phyloP scores from a whole-genome alignment of 345 rosid species.

The Melaleuca quinquenervia region DNA sequence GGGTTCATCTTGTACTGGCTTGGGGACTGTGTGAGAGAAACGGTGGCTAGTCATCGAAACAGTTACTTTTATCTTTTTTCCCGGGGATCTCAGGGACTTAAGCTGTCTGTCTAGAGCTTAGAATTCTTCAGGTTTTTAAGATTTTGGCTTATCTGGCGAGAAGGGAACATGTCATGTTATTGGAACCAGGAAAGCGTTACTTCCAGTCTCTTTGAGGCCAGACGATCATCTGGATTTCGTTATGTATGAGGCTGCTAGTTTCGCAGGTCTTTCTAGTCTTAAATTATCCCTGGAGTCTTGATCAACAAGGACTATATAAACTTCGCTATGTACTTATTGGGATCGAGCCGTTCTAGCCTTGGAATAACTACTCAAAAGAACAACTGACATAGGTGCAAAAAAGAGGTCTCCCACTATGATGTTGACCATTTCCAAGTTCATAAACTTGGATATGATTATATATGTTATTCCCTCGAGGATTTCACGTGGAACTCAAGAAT shows the following conservation, averaged over 20 bases:
- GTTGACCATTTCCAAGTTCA: background rate
- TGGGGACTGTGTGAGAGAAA: background rate
- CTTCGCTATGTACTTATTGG: background rate
- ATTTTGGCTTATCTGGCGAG: background rate
- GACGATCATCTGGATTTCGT: background rate
- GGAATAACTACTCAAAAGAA: background rate
- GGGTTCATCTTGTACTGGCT: background rate
- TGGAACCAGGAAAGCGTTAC: background rate
- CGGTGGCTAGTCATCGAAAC: background rate
- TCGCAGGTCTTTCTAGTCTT: background rate
- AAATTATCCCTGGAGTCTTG: background rate
- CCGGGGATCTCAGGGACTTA: background rate
- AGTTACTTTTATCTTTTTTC: background rate
- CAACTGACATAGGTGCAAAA: background rate
- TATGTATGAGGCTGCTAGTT: background rate
- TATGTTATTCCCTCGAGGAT: background rate
- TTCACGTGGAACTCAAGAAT: background rate
- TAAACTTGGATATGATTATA: background rate
- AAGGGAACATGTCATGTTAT: background rate
- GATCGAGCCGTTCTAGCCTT: background rate
- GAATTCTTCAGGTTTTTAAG: background rate
- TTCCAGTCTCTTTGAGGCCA: background rate
- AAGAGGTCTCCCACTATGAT: background rate
- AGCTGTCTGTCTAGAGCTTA: background rate
- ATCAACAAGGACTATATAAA: background rate